Percentiles rank a stretch among this genome's conserved stretches.
These are phyloP conservation scores for Fusarium sp. DNA, from an alignment of 2,329 filamentous ascomycete genomes.

Conservation along the genomic window DNA sequence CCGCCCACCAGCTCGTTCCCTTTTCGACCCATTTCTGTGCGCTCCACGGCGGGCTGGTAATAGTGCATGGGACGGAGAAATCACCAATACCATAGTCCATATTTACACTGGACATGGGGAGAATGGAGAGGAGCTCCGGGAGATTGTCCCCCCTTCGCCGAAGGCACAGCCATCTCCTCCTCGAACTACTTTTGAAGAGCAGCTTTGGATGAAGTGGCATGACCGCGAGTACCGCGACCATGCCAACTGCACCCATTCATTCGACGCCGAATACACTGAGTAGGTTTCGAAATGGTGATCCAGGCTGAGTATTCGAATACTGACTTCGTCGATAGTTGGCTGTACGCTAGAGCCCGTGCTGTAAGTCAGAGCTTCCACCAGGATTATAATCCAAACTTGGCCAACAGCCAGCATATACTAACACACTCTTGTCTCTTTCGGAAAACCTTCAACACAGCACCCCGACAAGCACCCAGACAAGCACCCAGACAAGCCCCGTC, in stretches of 20 bases:
- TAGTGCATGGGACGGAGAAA: neutral
- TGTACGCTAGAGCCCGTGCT: neutral
- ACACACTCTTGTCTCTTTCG: neutral
- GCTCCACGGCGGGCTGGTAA: neutral
- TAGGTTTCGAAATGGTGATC: neutral
- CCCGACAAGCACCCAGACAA: too few species aligned
- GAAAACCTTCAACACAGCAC: neutral
- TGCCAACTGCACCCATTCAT: neutral
- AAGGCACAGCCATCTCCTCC: neutral
- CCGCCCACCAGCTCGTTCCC: neutral
- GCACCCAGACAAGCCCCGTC: too few species aligned
- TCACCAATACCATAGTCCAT: neutral
- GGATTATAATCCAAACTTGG: neutral
- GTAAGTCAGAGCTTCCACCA: neutral
- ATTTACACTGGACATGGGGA: neutral
- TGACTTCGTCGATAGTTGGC: neutral
- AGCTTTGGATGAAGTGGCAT: neutral
- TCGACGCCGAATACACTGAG: neutral
- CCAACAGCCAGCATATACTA: neutral
- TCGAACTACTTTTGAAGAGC: neutral
- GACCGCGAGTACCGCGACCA: neutral
- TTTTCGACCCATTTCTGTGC: neutral
- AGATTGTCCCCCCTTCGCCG: neutral
- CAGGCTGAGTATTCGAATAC: neutral
- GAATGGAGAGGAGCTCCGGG: neutral